These are phyloP conservation scores for Thinopyrum elongatum DNA, from an alignment of 176 grass and related monocot species.

Conservation along the genomic window DNA sequence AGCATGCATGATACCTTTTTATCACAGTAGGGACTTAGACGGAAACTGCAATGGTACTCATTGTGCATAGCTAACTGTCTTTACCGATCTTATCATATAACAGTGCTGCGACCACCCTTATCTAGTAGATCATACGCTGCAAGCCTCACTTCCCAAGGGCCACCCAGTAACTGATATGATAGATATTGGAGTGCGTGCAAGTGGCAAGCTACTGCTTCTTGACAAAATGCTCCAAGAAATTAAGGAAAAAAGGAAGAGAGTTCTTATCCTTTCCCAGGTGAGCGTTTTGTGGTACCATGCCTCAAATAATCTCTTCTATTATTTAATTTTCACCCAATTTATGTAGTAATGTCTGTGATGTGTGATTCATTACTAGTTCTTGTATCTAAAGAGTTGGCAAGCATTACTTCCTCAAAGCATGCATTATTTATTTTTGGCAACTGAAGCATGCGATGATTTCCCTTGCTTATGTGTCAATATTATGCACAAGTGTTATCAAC, in stretches of 20 bases:
- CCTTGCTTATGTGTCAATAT: neutral
- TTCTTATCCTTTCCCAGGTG: constrained; percentile 87
- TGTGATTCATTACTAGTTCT: neutral
- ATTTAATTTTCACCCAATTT: constrained; percentile 12
- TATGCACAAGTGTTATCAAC: constrained; percentile 14
- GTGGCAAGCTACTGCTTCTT: constrained; percentile 82
- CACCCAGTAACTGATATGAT: constrained; percentile 54
- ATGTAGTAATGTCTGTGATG: neutral
- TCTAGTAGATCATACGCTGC: constrained; percentile 74
- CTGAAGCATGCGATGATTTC: neutral
- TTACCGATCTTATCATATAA: constrained; percentile 36
- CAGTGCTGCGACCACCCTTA: constrained; percentile 98
- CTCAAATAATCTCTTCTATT: neutral
- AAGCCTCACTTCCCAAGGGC: constrained; percentile 59
- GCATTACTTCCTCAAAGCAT: neutral
- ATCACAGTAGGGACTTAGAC: constrained; percentile 9
- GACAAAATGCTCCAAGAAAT: constrained; percentile 80
- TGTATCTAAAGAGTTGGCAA: neutral
- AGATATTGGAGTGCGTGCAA: constrained; percentile 76
- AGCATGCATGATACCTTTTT: constrained; percentile 22
- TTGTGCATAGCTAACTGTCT: constrained; percentile 16
- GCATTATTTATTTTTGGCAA: neutral
- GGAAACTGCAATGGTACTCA: constrained; percentile 11
- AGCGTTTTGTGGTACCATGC: constrained; percentile 15
- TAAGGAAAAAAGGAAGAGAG: constrained; percentile 40